Base-by-base conservation (phyloP, 2,329 filamentous ascomycete genomes). In the Neoscytalidium dimidiatum region DNA sequence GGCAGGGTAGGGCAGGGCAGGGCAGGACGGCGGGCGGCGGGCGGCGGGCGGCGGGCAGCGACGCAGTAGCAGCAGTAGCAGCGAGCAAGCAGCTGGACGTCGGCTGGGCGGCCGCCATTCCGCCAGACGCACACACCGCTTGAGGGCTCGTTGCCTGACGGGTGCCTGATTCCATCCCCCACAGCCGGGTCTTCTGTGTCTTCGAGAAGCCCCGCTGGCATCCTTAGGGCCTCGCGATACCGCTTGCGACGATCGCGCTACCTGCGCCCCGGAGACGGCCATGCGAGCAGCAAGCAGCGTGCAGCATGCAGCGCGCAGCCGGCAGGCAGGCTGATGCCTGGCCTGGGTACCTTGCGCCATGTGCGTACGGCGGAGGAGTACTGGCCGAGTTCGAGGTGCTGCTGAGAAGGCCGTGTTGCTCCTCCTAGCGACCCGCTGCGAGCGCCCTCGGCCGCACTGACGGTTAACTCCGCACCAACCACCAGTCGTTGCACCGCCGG, bases 181-280 rank as follows among this genome's bases (percentile, higher is more conserved):
- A 57, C 35, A 29, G 53, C 53, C 35, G 53, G 53, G 53, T 43
- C 53, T 57, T 57, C 53, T 23, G 53, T 35, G 53, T 43, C 53
- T 57, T 57, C 53, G 23, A n/a, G 53, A 57, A 57, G 53, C 35
- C 31, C 17, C 28, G 17, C 6, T 31, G 48, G 48, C 49, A 41
- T 56, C 31, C 23, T 19, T 57, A 57, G 53, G 53, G 53, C 53
- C 35, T 57, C 53, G 21, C 35, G 35, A 57, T 56, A 56, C 52
- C 52, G 52, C 52, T 56, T 33, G 52, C 35, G 33, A 41, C 52
- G 52, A 56, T 56, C 53, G 53, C 53, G 51, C 53, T 44, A 58
- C 53, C 53, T 35, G 11, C 17, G n/a, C 35, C 14, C 26, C 35
- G 53, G 53, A 21, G 7, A n/a, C n/a, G n/a, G n/a, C n/a, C n/a